Base-by-base conservation (phyloP, 441 rosid genomes). In the Gossypium davidsonii region DNA sequence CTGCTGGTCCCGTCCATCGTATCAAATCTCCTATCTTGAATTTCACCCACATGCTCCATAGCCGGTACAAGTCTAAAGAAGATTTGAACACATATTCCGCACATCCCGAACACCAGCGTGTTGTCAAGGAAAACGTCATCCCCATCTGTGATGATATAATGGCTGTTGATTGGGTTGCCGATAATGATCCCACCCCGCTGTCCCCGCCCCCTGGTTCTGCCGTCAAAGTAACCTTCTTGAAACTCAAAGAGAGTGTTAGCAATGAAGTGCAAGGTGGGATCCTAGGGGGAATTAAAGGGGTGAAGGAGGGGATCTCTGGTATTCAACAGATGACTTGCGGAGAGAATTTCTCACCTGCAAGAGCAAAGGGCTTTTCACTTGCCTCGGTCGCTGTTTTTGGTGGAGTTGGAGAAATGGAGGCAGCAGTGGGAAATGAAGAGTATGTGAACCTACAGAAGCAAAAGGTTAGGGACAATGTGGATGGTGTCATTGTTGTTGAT, bases 161-260 rank as follows among this genome's bases (percentile, higher is more conserved):
- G 97, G 95, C 95, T 48, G 89, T 91, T 68, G 93, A 93, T 76
- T 91, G 97, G 98, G 79, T 91, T 55, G 87, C 89, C 11, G 82
- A 86, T 56, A 81, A 71, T 12, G 69, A 80, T 63, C 83, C 85
- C 5, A 74, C 73, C 46, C 74, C 82, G 4, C 17, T 83, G 49
- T 80, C 79, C 3, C 70, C 79, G 4, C 73, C 86, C 23, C 82
- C 87, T 1, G 87, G 90, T 3, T 87, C 91, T 2, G 90, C 84
- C 0, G 71, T 84, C 0, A 85, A 88, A 66, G 42, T 88, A 23
- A 79, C 85, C 0, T 74, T 93, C 20, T 64, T 93, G 48, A 93
- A 87, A 31, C 63, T 87, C 78, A 89, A 91, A 83, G 95, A 88
- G 70, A 62, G 62, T 9, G 11, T 72, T 2, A 49, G 73, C 2